phyloP scores from a whole-genome alignment of 306 rosid genomes.

The Casuarina cunninghamiana region DNA sequence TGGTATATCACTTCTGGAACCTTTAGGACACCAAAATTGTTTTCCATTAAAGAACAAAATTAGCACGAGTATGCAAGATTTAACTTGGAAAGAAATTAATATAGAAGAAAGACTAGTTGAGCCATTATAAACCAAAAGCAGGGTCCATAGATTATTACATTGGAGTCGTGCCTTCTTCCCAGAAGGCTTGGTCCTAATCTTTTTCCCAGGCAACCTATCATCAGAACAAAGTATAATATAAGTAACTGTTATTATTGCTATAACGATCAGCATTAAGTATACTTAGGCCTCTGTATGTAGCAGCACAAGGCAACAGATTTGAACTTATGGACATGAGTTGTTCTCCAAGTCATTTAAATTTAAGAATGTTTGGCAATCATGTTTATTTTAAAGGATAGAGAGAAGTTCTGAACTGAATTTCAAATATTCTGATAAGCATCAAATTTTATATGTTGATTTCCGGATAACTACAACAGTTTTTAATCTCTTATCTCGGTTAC shows the following conservation, averaged over 20 bases:
- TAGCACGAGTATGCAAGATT: constrained; percentile 3
- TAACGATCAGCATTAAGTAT: too few species aligned
- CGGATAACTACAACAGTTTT: not conserved
- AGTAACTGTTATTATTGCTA: constrained; percentile 8
- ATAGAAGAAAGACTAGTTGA: not conserved
- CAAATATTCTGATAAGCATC: not conserved
- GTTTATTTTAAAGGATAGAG: not conserved
- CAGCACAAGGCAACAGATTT: not conserved
- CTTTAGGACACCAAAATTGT: constrained; percentile 45
- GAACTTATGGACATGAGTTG: not conserved
- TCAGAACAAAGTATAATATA: constrained; percentile 13
- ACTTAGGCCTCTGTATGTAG: not conserved
- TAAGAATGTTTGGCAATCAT: not conserved
- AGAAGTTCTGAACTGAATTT: not conserved
- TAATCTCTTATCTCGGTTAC: not conserved
- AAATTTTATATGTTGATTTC: not conserved
- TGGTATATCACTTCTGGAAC: constrained; percentile 91
- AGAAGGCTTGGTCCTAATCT: constrained; percentile 80
- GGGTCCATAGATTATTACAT: constrained; percentile 60
- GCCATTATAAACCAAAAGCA: not conserved
- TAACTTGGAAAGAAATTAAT: not conserved
- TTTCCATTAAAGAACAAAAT: constrained; percentile 27
- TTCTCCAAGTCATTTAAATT: not conserved
- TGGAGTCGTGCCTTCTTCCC: constrained; percentile 71
- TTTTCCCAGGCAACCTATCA: constrained; percentile 90